A percentile compares a stretch with the other conserved stretches of the same genome.
phyloP scores from a whole-genome alignment of 768 basidiomycete genomes.

The Mrakia hoshinonis region DNA sequence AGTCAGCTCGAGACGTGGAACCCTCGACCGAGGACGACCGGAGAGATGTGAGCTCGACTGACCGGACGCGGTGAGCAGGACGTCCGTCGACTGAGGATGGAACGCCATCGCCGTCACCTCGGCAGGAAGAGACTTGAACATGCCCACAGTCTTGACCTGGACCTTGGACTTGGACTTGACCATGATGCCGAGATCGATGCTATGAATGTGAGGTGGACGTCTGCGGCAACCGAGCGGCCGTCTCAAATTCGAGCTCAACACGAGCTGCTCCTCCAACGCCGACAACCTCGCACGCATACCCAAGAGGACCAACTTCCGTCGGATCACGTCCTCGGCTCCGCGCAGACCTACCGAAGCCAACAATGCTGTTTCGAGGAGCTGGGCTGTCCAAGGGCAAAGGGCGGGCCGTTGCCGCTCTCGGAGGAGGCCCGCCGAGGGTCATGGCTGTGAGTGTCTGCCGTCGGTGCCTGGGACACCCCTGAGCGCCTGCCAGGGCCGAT shows the following conservation, averaged over 20 bases:
- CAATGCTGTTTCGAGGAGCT: slow-evolving; percentile 5
- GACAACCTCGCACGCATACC: not conserved
- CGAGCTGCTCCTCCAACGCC: not conserved
- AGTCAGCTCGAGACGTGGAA: not conserved
- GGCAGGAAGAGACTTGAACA: slow-evolving; percentile 6
- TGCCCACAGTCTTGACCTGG: not conserved
- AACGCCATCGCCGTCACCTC: slow-evolving; percentile 16
- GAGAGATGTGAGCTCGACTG: not conserved
- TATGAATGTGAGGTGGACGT: slow-evolving; percentile 3
- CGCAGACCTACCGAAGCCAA: not conserved
- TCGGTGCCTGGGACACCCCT: not conserved
- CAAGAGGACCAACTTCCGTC: not conserved
- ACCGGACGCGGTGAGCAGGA: slow-evolving; percentile 20
- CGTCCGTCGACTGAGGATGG: not conserved
- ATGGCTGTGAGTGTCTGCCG: not conserved
- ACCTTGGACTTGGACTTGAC: not conserved
- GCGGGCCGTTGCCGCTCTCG: slow-evolving; percentile 2
- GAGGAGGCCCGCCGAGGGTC: not conserved
- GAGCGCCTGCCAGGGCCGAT: not conserved
- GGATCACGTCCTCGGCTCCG: not conserved
- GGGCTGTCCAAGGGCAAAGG: slow-evolving; percentile 1
- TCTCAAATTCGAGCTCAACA: not conserved
- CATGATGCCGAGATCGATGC: not conserved
- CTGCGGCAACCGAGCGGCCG: not conserved
- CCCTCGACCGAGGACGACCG: not conserved